Evolutionary conservation across 148 eudicot species (phyloP), one percentile per base, ranked within the genome.

Genomic region (Spergularia bocconei): DNA sequence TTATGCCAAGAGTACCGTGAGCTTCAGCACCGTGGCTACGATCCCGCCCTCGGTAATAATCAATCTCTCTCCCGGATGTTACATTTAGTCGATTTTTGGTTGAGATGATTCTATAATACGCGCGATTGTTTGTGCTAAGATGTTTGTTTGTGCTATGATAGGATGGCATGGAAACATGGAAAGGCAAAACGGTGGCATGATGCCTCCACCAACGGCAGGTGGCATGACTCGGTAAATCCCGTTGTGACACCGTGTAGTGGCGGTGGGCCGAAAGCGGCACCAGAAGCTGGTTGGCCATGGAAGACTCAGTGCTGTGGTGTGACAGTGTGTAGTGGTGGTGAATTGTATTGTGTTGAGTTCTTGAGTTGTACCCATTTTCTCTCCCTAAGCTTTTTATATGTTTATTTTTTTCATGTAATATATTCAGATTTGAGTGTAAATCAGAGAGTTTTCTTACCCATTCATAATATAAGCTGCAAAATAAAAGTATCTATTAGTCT

Each of bases 1-100:
- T 71, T 87, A 15, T 85, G 86, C 20, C 90, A 87, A 79, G 86
- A 82, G 67, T 83, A 83, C 52, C 84, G 90, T 56, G 90, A 85
- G 75, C 88, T 85, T 48, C 77, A 80, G 39, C 77, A 20, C 65
- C 91, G 81, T 44, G 91, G 91, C 13, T 86, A 41, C 41, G 78
- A 86, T 52, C 62, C 70, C 41, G 55, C 80, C 58, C 80, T 81
- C 10, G 88, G 88, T 86, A 83, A 53, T 47, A 4, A 38, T 48
- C 53, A 7, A 21, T 9, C 21, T 39, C 14, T 1, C 8, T 39
- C n/a, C 25, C 1, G 0, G 14, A 2, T 17, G 4, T n/a, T 10
- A 51, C 6, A 14, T 44, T 19, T 10, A 16, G 11, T 15, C 4
- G 6, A 10, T 3, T 56, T 38, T 56, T 7, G 50, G 9, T 64